Percentiles rank a stretch among this genome's conserved stretches.
These are phyloP conservation scores for Aspergillus tamarii DNA, from an alignment of 2,329 filamentous ascomycete genomes.

Conservation along the genomic window DNA sequence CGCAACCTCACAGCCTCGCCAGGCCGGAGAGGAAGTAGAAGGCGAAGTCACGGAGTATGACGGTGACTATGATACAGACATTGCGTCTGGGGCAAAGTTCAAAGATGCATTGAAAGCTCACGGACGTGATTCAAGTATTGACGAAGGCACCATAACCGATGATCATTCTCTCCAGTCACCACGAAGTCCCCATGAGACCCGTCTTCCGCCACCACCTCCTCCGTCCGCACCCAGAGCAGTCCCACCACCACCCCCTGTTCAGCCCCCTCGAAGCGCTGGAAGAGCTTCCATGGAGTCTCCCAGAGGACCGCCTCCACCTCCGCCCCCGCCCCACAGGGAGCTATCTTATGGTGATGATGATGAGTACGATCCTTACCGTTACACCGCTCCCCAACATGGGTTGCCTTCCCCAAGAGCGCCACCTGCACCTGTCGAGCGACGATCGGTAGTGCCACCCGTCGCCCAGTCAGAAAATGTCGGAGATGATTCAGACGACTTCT, in stretches of 20 bases:
- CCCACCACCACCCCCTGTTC: constrained; percentile 68
- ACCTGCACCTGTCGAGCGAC: constrained; percentile 24
- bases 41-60: constrained; percentile 93
- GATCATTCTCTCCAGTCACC: constrained; percentile 56
- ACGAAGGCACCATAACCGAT: constrained; percentile 64
- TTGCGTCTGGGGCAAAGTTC: constrained; percentile 88
- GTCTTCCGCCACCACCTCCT: constrained; percentile 54
- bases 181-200: constrained; percentile 42
- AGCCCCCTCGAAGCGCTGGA: constrained; percentile 54
- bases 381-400: constrained; percentile 45
- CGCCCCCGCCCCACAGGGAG: constrained; percentile 46
- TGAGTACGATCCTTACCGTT: constrained; percentile 57
- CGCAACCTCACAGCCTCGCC: constrained; percentile 48
- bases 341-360: constrained; percentile 54
- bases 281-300: constrained; percentile 37
- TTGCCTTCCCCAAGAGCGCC: constrained; percentile 32
- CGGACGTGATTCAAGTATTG: constrained; percentile 73
- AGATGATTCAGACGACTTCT: constrained; percentile 50
- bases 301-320: constrained; percentile 44
- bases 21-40: constrained; percentile 64
- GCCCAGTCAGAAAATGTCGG: constrained; percentile 33
- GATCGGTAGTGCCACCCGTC: constrained; percentile 22
- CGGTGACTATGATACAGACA: constrained; percentile 97
- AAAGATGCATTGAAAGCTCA: constrained; percentile 91
- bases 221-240: constrained; percentile 63